Evolutionary conservation across 345 rosid genomes (phyloP), one percentile per base, ranked within the genome.

Genomic region (Trapa bicornis): DNA sequence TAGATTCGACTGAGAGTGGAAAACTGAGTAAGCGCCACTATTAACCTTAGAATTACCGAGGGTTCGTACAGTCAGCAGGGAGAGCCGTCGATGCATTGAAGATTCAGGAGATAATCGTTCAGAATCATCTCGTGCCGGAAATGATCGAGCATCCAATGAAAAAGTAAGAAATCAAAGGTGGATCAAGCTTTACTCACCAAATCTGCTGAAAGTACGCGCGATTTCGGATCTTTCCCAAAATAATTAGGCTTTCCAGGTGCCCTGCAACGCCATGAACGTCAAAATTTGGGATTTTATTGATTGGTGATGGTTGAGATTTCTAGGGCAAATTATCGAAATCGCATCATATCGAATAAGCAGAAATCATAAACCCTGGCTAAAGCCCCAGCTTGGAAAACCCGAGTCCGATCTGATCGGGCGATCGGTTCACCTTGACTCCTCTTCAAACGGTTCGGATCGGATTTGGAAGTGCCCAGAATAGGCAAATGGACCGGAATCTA

Each of bases 21-120:
- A 43, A 22, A 35, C 17, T 39, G 63, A 32, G 16, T 64, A 2
- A 2, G 33, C 15, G 36, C 43, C 1, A 42, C 9, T 33, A 63
- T 4, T 68, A 45, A 45, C 53, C 33, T 14, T 22, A 15, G 43
- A 41, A 47, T 42, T 61, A 29, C 52, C 38, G 36, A 68, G 39
- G 37, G 60, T 37, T 15, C 58, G 42, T 15, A 1, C 53, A 47
- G 71, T 61, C 65, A 60, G 58, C 35, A 45, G 35, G 35, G 48
- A 64, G 13, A 64, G 48, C 48, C 67, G 67, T 48, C 47, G 67
- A 64, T 39, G 67, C 67, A 64, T 64, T n/a, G 67, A 64, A 16
- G 67, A 42, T 22, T n/a, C 48, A 16, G 33, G 67, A 64, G 67
- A 33, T 64, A 63, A 15, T 10, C 10, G 43, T n/a, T n/a, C 22